phyloP scores from a whole-genome alignment of 1,284 basidiomycete species.

The Malassezia arunalokei region DNA sequence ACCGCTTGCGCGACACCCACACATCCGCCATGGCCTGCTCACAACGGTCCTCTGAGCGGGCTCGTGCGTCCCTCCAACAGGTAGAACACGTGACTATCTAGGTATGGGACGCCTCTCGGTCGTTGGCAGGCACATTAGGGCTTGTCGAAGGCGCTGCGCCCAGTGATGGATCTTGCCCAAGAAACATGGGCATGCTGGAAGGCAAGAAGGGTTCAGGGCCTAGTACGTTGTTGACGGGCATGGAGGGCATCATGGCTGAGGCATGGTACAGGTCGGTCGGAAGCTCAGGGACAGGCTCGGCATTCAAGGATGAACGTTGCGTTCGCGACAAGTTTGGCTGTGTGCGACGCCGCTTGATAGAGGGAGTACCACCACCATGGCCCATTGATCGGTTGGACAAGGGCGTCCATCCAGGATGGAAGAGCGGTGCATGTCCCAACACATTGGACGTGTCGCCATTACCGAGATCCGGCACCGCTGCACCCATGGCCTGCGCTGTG shows the following conservation, averaged over 20 bases:
- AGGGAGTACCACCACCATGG: not conserved
- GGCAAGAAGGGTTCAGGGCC: not conserved
- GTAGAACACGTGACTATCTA: no score
- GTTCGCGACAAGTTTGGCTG: conserved; percentile 9
- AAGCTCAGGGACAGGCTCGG: not conserved
- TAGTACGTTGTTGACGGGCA: not conserved
- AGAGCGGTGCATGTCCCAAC: not conserved
- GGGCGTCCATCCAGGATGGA: conserved; percentile 10
- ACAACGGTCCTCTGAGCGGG: no score
- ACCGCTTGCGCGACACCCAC: conserved; percentile 37
- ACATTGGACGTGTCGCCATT: not conserved
- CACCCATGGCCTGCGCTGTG: conserved; percentile 8
- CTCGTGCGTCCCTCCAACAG: no score
- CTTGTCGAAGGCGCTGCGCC: not conserved
- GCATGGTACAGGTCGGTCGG: not conserved
- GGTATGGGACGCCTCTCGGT: no score
- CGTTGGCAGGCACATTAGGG: no score
- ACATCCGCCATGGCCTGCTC: conserved; percentile 29
- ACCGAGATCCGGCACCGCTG: not conserved
- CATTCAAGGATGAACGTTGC: not conserved
- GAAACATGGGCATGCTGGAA: not conserved
- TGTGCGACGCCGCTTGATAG: conserved; percentile 13
- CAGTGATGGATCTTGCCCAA: not conserved
- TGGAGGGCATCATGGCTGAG: not conserved
- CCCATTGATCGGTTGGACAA: not conserved